These are phyloP conservation scores for Musa beccarii DNA, from an alignment of 176 grass and related monocot species.

Conservation along the genomic window DNA sequence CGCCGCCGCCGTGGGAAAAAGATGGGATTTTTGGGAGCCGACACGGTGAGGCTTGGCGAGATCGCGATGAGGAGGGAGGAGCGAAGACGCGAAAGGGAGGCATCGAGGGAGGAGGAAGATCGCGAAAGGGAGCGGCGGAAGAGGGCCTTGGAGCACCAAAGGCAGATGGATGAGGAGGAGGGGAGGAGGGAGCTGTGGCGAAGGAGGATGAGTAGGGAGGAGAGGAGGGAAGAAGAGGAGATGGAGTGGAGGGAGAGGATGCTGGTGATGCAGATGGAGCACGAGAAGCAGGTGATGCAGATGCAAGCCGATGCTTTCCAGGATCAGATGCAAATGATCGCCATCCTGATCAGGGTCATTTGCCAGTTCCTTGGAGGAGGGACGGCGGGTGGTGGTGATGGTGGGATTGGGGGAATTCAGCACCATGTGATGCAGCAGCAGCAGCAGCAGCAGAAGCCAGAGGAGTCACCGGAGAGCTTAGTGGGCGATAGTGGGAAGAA, in stretches of 20 bases:
- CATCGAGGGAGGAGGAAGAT: background rate
- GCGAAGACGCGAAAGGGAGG: background rate
- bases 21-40: background rate
- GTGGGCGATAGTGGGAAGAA: constrained; percentile 9
- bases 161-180: constrained; percentile 4
- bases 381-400: background rate
- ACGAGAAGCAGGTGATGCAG: constrained; percentile 11
- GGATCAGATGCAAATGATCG: constrained; percentile 16
- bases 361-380: constrained; percentile 11
- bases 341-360: constrained; percentile 1
- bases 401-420: constrained; percentile 8
- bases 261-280: constrained; percentile 11
- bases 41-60: background rate
- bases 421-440: constrained; percentile 10
- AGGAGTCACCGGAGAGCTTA: constrained; percentile 6
- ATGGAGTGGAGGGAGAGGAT: constrained; percentile 20
- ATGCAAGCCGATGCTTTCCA: constrained; percentile 11
- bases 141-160: background rate
- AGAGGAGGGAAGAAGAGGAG: constrained; percentile 18
- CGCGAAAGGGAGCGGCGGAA: background rate
- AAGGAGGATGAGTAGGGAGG: constrained; percentile 8
- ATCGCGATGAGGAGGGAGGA: constrained; percentile 13
- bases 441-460: constrained; percentile 2
- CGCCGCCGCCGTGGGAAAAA: background rate
- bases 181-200: background rate